A percentile compares a stretch with the other conserved stretches of the same genome.
Conservation (phyloP, 306 rosid genomes). For the Cucurbita maxima region DNA sequence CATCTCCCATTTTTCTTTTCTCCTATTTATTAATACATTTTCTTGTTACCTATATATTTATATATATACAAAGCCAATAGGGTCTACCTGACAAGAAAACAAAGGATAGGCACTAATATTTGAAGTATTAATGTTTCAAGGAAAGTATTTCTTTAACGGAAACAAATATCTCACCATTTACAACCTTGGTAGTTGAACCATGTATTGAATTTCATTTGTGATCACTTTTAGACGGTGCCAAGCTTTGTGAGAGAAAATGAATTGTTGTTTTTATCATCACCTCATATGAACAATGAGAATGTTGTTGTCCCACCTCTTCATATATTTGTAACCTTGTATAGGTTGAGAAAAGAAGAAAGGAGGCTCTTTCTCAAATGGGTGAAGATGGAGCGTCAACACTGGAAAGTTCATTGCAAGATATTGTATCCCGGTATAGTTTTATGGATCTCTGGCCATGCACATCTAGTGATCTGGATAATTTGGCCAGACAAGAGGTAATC, state of each 20-base stretch:
- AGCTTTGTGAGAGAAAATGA: not conserved
- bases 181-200: not conserved
- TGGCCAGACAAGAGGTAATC: conserved; percentile 65
- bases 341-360: conserved; percentile 92
- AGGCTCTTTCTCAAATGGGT: conserved; percentile 52
- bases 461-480: conserved; percentile 66
- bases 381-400: conserved; percentile 53
- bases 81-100: not conserved
- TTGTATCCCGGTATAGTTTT: conserved; percentile 79
- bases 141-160: not conserved
- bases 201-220: not conserved
- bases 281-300: not conserved
- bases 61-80: not conserved
- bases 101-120: not conserved
- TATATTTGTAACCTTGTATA: conserved; percentile 11
- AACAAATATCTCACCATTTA: not conserved
- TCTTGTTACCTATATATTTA: not conserved
- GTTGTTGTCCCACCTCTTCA: not conserved
- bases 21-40: not conserved
- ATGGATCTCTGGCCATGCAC: conserved; percentile 96
- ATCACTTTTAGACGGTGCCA: not conserved
- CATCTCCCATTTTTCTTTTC: not conserved
- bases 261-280: not conserved
- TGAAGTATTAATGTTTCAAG: not conserved
- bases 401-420: conserved; percentile 68